Evolutionary conservation across 441 rosid species (phyloP), one percentile per base, ranked within the genome.

Genomic region (Dalechampia spathulata): DNA sequence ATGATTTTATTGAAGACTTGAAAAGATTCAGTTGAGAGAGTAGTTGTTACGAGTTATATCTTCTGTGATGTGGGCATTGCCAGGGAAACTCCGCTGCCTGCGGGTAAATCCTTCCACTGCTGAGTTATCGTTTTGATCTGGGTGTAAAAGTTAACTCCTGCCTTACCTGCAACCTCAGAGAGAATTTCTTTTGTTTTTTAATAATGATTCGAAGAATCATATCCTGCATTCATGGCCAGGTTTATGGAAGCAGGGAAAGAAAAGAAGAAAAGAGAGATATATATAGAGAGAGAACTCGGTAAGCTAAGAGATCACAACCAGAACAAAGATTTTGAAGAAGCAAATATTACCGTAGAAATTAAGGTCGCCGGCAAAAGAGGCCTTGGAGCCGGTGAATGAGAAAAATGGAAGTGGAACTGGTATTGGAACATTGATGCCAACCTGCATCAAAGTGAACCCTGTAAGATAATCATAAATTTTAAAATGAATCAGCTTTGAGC

Each of bases 51-150:
- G 16, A 12, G 19, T 23, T 63, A 68, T 44, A 68, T 66, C 80
- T 87, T 87, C 64, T 82, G 91, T 6, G 96, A 91, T 6, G 92
- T 90, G 12, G 98, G 98, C 98, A 90, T 90, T 39, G 95, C 98
- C 21, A 90, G 78, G 25, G 95, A 91, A 52, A 87, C 83, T 38
- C 86, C 79, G 1, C 61, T 57, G 17, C 83, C 78, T 8, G 68
- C 75, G 2, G 90, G 88, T 60, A 83, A 77, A 69, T 82, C 95
- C 76, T 86, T 87, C 98, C 98, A 87, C 55, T 87, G 98, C 59
- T 91, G 98, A 43, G 98, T 87, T 23, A 91, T 70, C 36, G 98
- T 91, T 60, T 87, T 91, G 61, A 86, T 82, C 67, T 83, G 98
- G 58, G 98, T 87, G 81, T 63, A 87, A 62, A 91, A 91, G 55